Conservation (phyloP, 2,329 filamentous ascomycete genomes). For the Aspergillus puulaauensis region DNA sequence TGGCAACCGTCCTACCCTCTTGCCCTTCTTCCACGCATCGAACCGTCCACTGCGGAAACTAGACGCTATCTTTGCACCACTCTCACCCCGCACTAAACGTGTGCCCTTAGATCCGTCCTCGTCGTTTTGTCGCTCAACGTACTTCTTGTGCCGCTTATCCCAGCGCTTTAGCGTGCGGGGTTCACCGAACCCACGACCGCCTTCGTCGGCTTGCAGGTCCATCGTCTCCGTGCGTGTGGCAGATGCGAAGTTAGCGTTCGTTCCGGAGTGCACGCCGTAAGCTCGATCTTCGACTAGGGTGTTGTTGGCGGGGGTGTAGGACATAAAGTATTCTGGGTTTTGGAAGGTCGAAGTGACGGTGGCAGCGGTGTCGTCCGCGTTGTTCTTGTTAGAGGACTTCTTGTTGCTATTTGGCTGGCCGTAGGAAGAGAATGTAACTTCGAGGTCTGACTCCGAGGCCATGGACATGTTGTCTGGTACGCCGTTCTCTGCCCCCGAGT, state of each 20-base stretch:
- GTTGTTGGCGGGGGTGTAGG: constrained; percentile 78
- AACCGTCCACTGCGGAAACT: constrained; percentile 91
- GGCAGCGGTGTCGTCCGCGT: constrained; percentile 45
- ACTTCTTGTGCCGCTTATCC: constrained; percentile 97
- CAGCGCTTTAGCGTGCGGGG: constrained; percentile 80
- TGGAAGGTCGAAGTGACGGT: constrained; percentile 58
- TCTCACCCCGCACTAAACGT: constrained; percentile 81
- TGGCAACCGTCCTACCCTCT: constrained; percentile 76
- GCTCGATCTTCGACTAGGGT: constrained; percentile 86
- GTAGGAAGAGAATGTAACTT: constrained; percentile 68
- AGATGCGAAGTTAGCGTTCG: constrained; percentile 75
- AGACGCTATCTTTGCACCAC: constrained; percentile 92
- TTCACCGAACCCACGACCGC: constrained; percentile 72
- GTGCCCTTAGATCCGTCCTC: constrained; percentile 82
- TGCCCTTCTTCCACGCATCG: constrained; percentile 84
- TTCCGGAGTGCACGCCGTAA: constrained; percentile 87
- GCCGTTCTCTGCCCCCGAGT: constrained; percentile 41
- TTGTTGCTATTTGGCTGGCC: constrained; percentile 45
- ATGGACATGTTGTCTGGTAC: constrained; percentile 53
- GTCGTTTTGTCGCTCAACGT: constrained; percentile 88
- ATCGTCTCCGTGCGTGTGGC: constrained; percentile 85
- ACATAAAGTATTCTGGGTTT: constrained; percentile 93
- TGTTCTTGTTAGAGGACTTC: constrained; percentile 38
- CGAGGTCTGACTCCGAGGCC: constrained; percentile 63
- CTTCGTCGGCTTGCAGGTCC: constrained; percentile 90